Evolutionary conservation across 2,329 filamentous ascomycete genomes (phyloP), one percentile per base, ranked within the genome.

Genomic region (Paraphoma chrysanthemicola): DNA sequence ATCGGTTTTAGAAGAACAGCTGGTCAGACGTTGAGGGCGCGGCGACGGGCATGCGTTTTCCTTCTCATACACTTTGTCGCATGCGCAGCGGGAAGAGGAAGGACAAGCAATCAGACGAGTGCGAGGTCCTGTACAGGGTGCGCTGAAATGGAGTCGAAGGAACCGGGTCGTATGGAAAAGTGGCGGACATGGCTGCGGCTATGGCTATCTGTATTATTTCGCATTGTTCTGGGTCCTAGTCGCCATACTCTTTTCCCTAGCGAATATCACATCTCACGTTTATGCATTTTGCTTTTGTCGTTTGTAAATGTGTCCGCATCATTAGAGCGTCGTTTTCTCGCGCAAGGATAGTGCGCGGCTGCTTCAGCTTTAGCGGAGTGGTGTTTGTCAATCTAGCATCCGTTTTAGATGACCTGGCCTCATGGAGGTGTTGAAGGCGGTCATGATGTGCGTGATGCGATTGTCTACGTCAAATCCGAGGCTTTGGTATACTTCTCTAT

Each of bases 1-100:
- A 80, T 67, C 72, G 81, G 63, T 83, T 83, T 59, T 83, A 72
- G 68, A 47, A 39, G 60, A 59, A 54, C 44, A 44, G 41, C 53
- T 31, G 44, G 7, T 4, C 30, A 18, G 49, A 38, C 44, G 46
- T 30, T 6, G 48, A 14, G 7, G 31, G 18, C n/a, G 29, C 14
- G 23, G 16, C n/a, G 30, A 17, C 14, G 29, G 7, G n/a, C 17
- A 12, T 29, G 36, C 6, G 17, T 16, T 33, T 39, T 12, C 10
- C 29, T 36, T 17, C 29, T 14, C 18, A 42, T 4, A 23, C 9
- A 12, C 18, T 46, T 14, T 39, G 33, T 38, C 16, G 49, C 42
- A 45, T 52, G 16, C 23, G 42, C 31, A 18, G 29, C 23, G 44
- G 23, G 41, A 45, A 30, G 49, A 36, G 17, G 42, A 51, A 39